Base-by-base conservation (phyloP, 2,329 filamentous ascomycete genomes). In the Zalaria sp. region DNA sequence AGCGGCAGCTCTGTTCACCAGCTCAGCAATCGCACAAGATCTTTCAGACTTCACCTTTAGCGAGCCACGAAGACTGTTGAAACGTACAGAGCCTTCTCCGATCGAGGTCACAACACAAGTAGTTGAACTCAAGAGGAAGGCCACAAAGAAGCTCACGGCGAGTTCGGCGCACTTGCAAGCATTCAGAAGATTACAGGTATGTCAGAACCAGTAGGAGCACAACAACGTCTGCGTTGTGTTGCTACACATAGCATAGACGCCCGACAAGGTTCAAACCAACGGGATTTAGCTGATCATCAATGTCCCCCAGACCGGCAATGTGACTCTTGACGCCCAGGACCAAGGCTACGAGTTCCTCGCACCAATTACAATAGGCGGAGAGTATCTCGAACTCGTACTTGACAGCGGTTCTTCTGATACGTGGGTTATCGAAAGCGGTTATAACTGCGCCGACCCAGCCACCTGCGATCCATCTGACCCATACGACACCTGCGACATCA, bases 371-470 rank as follows among this genome's bases (percentile, higher is more conserved):
- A 47, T 58, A 5, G 56, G 56, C 11, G 49, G 49, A 8, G 47
- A 57, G 36, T 40, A 43, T 4, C 58, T 68, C 42, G 43, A 58
- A 1, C 49, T 61, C 2, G 57, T 66, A 7, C 53, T 71, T 38
- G 68, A 71, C 43, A 70, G 66, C 3, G 68, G 67, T 7, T 67
- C 63, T 42, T 63, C 60, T 39, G 68, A 71, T 42, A 68, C 65
- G 1, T 71, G 67, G 62, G 50, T 69, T 1, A 55, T 60, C 3
- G 44, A 55, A 27, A 46, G 39, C 0, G 55, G 56, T 1, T 66
- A 57, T 37, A 47, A 39, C 9, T 66, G 64, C 46, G 42, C 59
- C 5, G 51, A 64, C 40, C 48, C 41, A 4, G 7, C 9, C 1
- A 25, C 34, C 26, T 37, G 39, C 5, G n/a, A 27, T 3, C 25